Base-by-base conservation (phyloP, 305 asterid species). In the Fraxinus dipetala region DNA sequence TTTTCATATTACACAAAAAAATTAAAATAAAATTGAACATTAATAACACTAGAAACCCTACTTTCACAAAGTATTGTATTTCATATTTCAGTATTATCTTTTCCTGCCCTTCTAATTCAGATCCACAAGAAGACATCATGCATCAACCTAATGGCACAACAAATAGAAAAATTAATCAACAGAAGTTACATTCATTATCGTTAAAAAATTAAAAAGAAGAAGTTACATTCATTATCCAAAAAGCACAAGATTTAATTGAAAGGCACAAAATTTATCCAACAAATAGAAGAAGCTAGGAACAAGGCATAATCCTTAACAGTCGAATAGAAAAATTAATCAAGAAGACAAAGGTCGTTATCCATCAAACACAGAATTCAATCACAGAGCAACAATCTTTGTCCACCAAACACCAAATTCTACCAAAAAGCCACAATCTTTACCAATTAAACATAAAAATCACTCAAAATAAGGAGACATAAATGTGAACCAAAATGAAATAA, bases 381-480 rank as follows among this genome's bases (percentile, higher is more conserved):
- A 75, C 20, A 38, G 24, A 4, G 73, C 74, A 59, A 48, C 13
- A 73, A 13, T 59, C 13, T 81, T 30, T 67, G 34, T 54, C 67
- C 83, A 35, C 73, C 78, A 82, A 4, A 76, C 35, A 32, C 20
- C 6, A 67, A 11, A 28, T 67, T 67, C 18, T 13, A 11, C 35
- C 9, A 13, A 30, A 30, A 67, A 67, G 74, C 35, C 38, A 30
- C 38, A 28, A 30, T 13, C n/a, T 30, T 67, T 28, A 67, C 38
- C 74, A 13, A 28, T 32, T 54, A 72, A 81, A 22, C 36, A 31
- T 26, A 31, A 26, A 79, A 36, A 34, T 9, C 73, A 85, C 28
- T 35, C 5, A 3, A 81, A 63, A 34, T 26, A 9, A 67, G 74
- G 79, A 83, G 16, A n/a, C 34, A 80, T 20, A 48, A 82, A 43